Evolutionary conservation across 768 basidiomycete species (phyloP).

Genomic region (Kwoniella botswanensis): DNA sequence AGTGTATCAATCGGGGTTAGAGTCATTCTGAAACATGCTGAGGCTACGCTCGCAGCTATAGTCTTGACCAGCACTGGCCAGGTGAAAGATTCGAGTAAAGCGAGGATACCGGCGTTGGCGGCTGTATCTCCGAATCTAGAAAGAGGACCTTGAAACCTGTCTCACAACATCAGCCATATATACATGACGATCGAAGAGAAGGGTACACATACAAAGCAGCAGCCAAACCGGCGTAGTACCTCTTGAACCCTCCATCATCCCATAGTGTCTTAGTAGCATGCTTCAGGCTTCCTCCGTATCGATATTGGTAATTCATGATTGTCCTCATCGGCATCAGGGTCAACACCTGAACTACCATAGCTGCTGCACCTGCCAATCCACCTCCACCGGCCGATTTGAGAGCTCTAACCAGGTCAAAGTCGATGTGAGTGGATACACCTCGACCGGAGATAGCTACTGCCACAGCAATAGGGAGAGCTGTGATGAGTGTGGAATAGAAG

Average conservation of each 20-base stretch:
- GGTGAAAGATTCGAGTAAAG: conserved; percentile 74
- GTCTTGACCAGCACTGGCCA: conserved; percentile 76
- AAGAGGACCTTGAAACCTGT: conserved; percentile 58
- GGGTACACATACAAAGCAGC: conserved; percentile 79
- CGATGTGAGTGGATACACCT: conserved; percentile 48
- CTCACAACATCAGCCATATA: too few species aligned
- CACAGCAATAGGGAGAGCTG: conserved; percentile 41
- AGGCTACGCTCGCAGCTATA: conserved; percentile 74
- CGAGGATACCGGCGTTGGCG: conserved; percentile 88
- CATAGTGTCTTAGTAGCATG: conserved; percentile 72
- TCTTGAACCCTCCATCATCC: conserved; percentile 74
- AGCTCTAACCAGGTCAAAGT: conserved; percentile 82
- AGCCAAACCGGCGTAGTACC: conserved; percentile 85
- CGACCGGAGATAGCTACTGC: conserved; percentile 46
- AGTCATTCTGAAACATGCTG: conserved; percentile 86
- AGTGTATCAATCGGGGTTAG: conserved; percentile 90
- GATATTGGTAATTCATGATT: conserved; percentile 94
- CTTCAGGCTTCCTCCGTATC: conserved; percentile 76
- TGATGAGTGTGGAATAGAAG: conserved; percentile 44
- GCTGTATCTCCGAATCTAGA: conserved; percentile 90
- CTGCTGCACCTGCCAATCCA: conserved; percentile 82
- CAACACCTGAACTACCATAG: conserved; percentile 93
- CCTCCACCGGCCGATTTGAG: conserved; percentile 85
- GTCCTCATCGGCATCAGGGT: conserved; percentile 95
- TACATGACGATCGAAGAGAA: too few species aligned